Conservation (phyloP, 2,329 filamentous ascomycete genomes). For the Colletotrichum phormii region DNA sequence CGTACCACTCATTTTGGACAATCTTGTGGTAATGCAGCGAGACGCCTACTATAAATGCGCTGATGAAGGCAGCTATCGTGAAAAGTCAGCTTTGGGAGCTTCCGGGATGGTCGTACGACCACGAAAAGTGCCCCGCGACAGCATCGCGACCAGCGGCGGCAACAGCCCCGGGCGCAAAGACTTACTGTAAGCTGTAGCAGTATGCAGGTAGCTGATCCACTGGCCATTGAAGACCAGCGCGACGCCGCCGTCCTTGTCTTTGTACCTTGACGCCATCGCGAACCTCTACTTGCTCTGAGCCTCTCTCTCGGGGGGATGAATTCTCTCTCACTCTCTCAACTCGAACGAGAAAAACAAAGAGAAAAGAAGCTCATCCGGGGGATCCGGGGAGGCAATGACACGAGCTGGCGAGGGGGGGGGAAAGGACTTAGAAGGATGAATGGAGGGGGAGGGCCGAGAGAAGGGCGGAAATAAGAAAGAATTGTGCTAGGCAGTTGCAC, state of each 20-base stretch:
- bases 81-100: neutral
- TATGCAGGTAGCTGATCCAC: slow-evolving; percentile 93
- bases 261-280: slow-evolving; percentile 64
- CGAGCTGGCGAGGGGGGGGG: slow-evolving; percentile 12
- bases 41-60: slow-evolving; percentile 84
- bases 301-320: neutral
- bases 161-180: slow-evolving; percentile 36
- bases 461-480: neutral
- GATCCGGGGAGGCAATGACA: slow-evolving; percentile 41
- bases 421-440: neutral
- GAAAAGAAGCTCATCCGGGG: slow-evolving; percentile 43
- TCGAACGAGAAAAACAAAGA: slow-evolving; percentile 27
- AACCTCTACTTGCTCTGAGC: neutral
- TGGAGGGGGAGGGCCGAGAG: neutral
- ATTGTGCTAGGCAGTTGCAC: neutral
- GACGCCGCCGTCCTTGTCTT: slow-evolving; percentile 73
- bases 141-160: neutral
- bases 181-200: slow-evolving; percentile 82
- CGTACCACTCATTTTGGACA: slow-evolving; percentile 95
- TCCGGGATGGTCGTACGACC: slow-evolving; percentile 25
- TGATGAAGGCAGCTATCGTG: slow-evolving; percentile 81
- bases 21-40: slow-evolving; percentile 95
- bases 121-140: slow-evolving; percentile 6
- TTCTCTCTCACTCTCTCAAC: neutral
- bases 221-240: slow-evolving; percentile 80